phyloP scores from a whole-genome alignment of 495 filamentous ascomycete species.

The Hypoxylon lienhwacheense region DNA sequence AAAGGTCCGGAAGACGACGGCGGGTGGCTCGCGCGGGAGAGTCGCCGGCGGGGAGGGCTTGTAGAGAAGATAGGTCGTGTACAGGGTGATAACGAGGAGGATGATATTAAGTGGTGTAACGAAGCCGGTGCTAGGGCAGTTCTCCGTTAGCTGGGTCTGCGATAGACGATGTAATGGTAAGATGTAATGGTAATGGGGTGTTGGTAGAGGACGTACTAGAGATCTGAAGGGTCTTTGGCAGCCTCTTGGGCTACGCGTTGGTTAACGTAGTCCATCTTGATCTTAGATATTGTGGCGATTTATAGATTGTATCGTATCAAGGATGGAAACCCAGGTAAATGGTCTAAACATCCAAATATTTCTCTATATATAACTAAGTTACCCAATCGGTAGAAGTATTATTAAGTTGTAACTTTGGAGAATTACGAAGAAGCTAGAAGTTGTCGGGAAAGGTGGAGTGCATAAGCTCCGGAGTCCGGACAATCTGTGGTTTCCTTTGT shows the following conservation, averaged over 20 bases:
- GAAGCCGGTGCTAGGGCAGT: constrained; percentile 54
- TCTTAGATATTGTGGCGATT: background rate
- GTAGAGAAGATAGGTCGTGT: constrained; percentile 69
- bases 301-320: too few species aligned
- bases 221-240: constrained; percentile 37
- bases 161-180: too few species aligned
- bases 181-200: constrained; percentile 11
- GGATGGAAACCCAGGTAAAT: too few species aligned
- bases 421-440: too few species aligned
- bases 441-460: constrained; percentile 8
- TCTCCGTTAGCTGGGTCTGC: constrained; percentile 19
- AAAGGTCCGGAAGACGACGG: constrained; percentile 87
- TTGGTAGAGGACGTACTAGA: constrained; percentile 32
- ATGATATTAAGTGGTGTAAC: constrained; percentile 79
- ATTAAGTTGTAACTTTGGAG: background rate
- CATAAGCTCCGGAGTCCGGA: background rate
- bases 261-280: constrained; percentile 59
- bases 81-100: constrained; percentile 67
- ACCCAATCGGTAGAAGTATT: too few species aligned
- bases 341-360: too few species aligned
- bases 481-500: too few species aligned
- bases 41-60: constrained; percentile 59
- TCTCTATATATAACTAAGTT: too few species aligned
- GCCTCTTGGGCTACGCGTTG: constrained; percentile 55
- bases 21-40: constrained; percentile 66